Evolutionary conservation across 2,329 filamentous ascomycete species (phyloP).

Genomic region (Pseudogymnoascus sp.): DNA sequence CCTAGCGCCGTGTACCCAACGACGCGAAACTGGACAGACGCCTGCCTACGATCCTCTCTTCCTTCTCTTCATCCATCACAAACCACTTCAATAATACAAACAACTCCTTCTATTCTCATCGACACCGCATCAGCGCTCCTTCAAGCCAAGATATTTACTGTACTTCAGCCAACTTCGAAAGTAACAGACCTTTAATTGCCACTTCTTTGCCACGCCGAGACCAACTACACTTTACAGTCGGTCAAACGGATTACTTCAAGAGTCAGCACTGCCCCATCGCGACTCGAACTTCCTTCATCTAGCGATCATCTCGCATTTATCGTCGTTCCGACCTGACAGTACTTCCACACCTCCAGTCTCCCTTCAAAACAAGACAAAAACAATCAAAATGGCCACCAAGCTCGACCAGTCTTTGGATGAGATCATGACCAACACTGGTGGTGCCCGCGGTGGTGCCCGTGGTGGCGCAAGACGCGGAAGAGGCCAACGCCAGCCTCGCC

Average conservation of each 20-base stretch:
- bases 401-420: conserved; percentile 96
- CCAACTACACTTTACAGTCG: conserved; percentile 20
- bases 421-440: conserved; percentile 64
- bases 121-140: conserved; percentile 3
- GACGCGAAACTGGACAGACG: conserved; percentile 5
- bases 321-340: conserved; percentile 26
- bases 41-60: conserved; percentile 5
- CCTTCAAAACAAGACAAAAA: conserved; percentile 15
- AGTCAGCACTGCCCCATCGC: conserved; percentile 23
- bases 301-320: conserved; percentile 19
- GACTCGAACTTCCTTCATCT: conserved; percentile 17
- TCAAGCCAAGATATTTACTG: conserved; percentile 1
- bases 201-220: conserved; percentile 20
- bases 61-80: conserved; percentile 10
- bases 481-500: conserved; percentile 35
- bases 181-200: conserved; percentile 20
- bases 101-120: conserved; percentile 6
- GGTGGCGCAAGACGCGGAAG: conserved; percentile 35
- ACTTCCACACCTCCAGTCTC: conserved; percentile 18
- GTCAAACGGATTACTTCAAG: conserved; percentile 18
- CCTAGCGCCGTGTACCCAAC: not conserved
- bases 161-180: conserved; percentile 7
- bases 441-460: conserved; percentile 14
- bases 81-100: conserved; percentile 9
- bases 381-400: conserved; percentile 75